Percentiles rank a stretch among this genome's conserved stretches.
These are phyloP conservation scores for Aristolochia fimbriata DNA, from an alignment of 164 flowering plant species.

Conservation along the genomic window DNA sequence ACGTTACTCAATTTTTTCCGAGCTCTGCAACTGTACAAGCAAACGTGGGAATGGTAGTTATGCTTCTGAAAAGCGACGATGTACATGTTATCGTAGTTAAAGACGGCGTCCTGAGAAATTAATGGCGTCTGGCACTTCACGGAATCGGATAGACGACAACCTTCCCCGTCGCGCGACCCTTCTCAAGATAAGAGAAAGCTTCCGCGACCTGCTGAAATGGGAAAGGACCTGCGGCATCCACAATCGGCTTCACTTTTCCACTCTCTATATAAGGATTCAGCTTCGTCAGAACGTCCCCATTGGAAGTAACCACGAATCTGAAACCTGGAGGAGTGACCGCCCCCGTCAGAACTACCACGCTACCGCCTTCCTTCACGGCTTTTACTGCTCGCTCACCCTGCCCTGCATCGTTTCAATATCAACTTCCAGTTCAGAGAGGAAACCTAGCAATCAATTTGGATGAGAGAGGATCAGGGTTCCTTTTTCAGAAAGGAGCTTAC, in stretches of 20 bases:
- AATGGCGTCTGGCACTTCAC: slow-evolving; percentile 11
- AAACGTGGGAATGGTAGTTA: no score
- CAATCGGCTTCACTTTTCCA: slow-evolving; percentile 73
- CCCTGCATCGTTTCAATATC: slow-evolving; percentile 31
- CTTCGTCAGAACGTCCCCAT: slow-evolving; percentile 56
- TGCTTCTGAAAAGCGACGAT: no score
- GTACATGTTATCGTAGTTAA: no score
- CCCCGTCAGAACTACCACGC: slow-evolving; percentile 70
- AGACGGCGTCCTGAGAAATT: not conserved
- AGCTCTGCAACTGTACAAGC: no score
- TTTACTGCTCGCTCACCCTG: slow-evolving; percentile 74
- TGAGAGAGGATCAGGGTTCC: not conserved
- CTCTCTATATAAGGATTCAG: slow-evolving; percentile 75
- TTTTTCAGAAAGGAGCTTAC: slow-evolving; percentile 24
- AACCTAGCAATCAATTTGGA: not conserved
- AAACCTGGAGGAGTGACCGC: slow-evolving; percentile 78
- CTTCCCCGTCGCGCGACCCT: slow-evolving; percentile 67
- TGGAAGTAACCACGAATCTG: slow-evolving; percentile 80
- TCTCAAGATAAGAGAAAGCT: slow-evolving; percentile 75
- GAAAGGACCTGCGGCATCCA: slow-evolving; percentile 78
- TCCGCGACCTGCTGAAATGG: slow-evolving; percentile 59
- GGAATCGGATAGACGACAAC: slow-evolving; percentile 79
- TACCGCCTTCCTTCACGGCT: slow-evolving; percentile 86
- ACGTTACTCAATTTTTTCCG: no score
- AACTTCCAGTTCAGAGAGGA: no score